Evolutionary conservation across 371 early-diverging fungal genomes (phyloP), one percentile per base, ranked within the genome.

Genomic region (Mucor velutinosus): DNA sequence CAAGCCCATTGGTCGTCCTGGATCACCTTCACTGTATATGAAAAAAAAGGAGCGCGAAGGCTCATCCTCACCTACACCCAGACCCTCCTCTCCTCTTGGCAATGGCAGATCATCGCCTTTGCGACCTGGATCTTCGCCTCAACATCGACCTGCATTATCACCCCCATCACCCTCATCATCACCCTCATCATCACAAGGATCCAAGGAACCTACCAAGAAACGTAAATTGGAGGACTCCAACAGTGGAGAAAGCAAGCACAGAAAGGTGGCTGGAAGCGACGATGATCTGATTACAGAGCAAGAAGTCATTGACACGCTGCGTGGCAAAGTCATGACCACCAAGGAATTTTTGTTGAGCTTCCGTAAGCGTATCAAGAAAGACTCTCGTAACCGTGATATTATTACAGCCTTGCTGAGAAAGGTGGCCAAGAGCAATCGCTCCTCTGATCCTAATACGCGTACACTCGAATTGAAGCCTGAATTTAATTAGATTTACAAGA

Each of bases 321-420:
- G 90, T 60, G 86, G 81, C 58, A 83, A 76, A 56, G 74, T 77
- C 7, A 79, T 88, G 79, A 87, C 89, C 0, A 88, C 90, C 39
- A 89, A 89, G 66, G 91, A 90, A 37, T 83, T 92, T 53, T 81
- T 92, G 47, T 74, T 82, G 62, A 81, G 78, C 19, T 82, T 92
- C 75, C 85, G 89, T 60, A 86, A 79, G 64, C 88, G 90, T 63
- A 86, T 92, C 69, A 86, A 84, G 79, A 89, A 82, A 57, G 87
- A 91, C 41, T 78, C 79, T 2, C 78, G 80, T 14, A 92, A 92
- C 77, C 81, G 86, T 67, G 82, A 73, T 7, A 83, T 86, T 33
- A 78, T 92, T 19, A 84, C 88, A 11, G 63, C 74, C 2, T 76
- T 91, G 30, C 77, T 91, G 55, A 87, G 85, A 65, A 87, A 84